Base-by-base conservation (phyloP, 163 green algal genomes). In the Chlamydomonas reinhardtii region DNA sequence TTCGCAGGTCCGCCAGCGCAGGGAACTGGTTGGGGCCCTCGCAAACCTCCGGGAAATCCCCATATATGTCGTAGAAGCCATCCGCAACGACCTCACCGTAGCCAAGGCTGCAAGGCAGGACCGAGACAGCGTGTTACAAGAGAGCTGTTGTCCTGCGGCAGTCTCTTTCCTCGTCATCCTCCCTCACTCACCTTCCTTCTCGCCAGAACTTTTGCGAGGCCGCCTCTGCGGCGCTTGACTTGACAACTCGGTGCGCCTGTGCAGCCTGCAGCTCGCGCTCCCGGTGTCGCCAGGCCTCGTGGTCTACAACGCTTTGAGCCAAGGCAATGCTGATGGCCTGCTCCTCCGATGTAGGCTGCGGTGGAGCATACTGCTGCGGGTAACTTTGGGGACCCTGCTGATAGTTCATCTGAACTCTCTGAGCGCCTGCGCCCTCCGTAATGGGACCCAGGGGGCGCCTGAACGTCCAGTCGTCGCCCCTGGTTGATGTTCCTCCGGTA, bases 41-140 rank as follows among this genome's bases (percentile, higher is more conserved):
- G n/a, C 61, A 75, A 19, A 87, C 61, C n/a, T 87, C 82, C 4
- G 82, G 82, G 22, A 73, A 87, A n/a, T 87, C 82, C 5, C 62
- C 82, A 62, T 71, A 73, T 14, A 82, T 35, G 8, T 87, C 82
- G 20, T 87, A 87, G 48, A 87, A 87, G 11, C 82, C 82, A 31
- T 87, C 82, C 1, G 39, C 61, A n/a, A 87, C 68, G 19, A 87
- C 82, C 9, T 87, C 82, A 39, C 31, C 35, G 31, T 87, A 87
- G 37, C 37, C 72, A 39, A 87, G 39, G 61, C 82, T 87, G 82
- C 82, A 52, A 4, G 39, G 43, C 37, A 62, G 68, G 43, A 4
- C n/a, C 19, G 11, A 39, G 34, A 24, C 34, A 83, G 24, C 32
- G 52, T 56, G 48, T 56, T 56, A 2, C 48, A 17, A 14, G 48